Percentiles rank a stretch among this genome's conserved stretches.
These are phyloP conservation scores for Flammula alnicola DNA, from an alignment of 1,284 basidiomycete species.

Conservation along the genomic window DNA sequence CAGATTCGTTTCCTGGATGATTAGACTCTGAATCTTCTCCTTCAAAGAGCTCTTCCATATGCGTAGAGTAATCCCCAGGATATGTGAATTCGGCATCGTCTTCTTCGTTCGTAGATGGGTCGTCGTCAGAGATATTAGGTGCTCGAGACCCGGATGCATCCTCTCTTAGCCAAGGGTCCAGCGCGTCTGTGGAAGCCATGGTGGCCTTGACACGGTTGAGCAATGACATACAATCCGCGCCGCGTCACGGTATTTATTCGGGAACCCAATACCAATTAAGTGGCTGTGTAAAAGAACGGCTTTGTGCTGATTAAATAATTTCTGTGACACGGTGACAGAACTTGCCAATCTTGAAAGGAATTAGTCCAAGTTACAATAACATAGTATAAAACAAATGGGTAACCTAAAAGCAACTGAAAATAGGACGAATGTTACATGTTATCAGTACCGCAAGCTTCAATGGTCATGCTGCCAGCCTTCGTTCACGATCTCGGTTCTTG, in stretches of 20 bases:
- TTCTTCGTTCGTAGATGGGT: slow-evolving; percentile 17
- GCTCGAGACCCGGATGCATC: background rate
- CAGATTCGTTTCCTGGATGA: slow-evolving; percentile 44
- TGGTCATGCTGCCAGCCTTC: slow-evolving; percentile 27
- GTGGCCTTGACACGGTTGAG: background rate
- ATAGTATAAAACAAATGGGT: slow-evolving; percentile 1
- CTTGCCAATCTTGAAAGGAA: too few relatives aligned
- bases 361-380: too few relatives aligned
- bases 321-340: too few relatives aligned
- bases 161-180: slow-evolving; percentile 17
- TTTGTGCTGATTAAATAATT: too few relatives aligned
- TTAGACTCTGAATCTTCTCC: slow-evolving; percentile 51
- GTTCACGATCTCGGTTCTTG: slow-evolving; percentile 59
- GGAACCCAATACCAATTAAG: too few relatives aligned
- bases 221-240: too few relatives aligned
- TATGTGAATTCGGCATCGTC: slow-evolving; percentile 31
- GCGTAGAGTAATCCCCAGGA: slow-evolving; percentile 67
- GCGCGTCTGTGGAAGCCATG: slow-evolving; percentile 8
- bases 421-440: background rate
- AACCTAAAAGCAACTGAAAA: background rate
- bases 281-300: too few relatives aligned
- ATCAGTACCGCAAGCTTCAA: background rate
- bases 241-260: too few relatives aligned
- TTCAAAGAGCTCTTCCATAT: slow-evolving; percentile 74
- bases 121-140: slow-evolving; percentile 12